Conservation (phyloP, 441 rosid species). For the Macaranga tanarius region DNA sequence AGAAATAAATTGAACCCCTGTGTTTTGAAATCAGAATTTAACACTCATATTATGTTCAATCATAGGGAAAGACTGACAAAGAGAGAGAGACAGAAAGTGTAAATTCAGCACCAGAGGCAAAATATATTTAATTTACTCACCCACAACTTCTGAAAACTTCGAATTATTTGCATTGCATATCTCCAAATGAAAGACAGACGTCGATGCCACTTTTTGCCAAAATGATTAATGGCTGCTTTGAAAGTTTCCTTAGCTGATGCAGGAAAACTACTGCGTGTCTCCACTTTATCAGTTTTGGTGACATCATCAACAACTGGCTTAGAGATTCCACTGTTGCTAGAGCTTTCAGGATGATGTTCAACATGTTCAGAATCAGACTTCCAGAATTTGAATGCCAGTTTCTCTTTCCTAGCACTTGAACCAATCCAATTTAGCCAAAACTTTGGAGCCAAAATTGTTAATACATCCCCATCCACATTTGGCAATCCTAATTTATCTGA, state of each 20-base stretch:
- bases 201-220: slow-evolving; percentile 71
- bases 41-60: too few species aligned
- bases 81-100: too few species aligned
- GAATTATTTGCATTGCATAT: slow-evolving; percentile 44
- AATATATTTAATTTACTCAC: slow-evolving; percentile 46
- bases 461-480: slow-evolving; percentile 47
- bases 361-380: slow-evolving; percentile 45
- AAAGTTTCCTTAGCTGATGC: slow-evolving; percentile 73
- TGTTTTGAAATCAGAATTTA: too few species aligned
- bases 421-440: slow-evolving; percentile 52
- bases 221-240: slow-evolving; percentile 65
- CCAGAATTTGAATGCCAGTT: slow-evolving; percentile 47
- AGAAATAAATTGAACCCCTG: too few species aligned
- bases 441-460: slow-evolving; percentile 41
- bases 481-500: slow-evolving; percentile 44
- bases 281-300: slow-evolving; percentile 53
- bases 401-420: slow-evolving; percentile 48
- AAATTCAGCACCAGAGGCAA: too few species aligned
- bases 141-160: slow-evolving; percentile 65
- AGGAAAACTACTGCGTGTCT: slow-evolving; percentile 49
- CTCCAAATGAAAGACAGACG: slow-evolving; percentile 70
- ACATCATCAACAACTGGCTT: slow-evolving; percentile 41
- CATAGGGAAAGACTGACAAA: too few species aligned
- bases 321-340: slow-evolving; percentile 38
- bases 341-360: slow-evolving; percentile 55